A percentile compares a stretch with the other conserved stretches of the same genome.
Evolutionary conservation across 75 land plant genomes (phyloP).

Genomic region (Selaginella tamariscina): DNA sequence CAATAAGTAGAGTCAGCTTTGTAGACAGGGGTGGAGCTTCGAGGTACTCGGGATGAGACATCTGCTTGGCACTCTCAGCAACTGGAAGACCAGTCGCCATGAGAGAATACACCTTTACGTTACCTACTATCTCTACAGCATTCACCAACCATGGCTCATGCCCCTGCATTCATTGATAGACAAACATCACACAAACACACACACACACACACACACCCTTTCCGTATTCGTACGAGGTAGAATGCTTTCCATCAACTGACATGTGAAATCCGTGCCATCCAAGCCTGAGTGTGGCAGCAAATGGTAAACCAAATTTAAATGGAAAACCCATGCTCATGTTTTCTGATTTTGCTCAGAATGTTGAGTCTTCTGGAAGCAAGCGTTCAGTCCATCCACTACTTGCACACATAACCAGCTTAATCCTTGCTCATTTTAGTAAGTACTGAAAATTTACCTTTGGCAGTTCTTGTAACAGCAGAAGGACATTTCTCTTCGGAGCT

Average conservation of each 20-base stretch:
- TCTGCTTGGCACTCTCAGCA: slow-evolving; percentile 66
- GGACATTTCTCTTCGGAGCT: slow-evolving; percentile 81
- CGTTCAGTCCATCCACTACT: too few species aligned
- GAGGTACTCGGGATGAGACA: slow-evolving; percentile 53
- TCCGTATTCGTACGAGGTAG: slow-evolving; percentile 80
- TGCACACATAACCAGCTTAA: neutral
- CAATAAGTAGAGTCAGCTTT: slow-evolving; percentile 46
- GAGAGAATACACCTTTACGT: slow-evolving; percentile 50
- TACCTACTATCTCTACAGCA: slow-evolving; percentile 62
- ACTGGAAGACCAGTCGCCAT: slow-evolving; percentile 81
- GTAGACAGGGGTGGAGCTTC: slow-evolving; percentile 42
- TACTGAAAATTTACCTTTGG: too few species aligned
- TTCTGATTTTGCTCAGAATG: too few species aligned
- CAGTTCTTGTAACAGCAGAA: too few species aligned
- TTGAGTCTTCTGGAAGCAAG: too few species aligned
- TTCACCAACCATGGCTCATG: slow-evolving; percentile 86
- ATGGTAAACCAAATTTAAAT: slow-evolving; percentile 50
- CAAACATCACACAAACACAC: too few species aligned
- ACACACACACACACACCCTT: too few species aligned
- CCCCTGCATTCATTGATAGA: slow-evolving; percentile 2
- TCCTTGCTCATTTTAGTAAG: neutral
- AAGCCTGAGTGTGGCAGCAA: slow-evolving; percentile 68
- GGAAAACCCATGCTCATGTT: too few species aligned
- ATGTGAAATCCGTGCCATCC: slow-evolving; percentile 84
- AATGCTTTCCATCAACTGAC: slow-evolving; percentile 91